Base-by-base conservation (phyloP, 2,329 filamentous ascomycete genomes). In the Trichophyton mentagrophytes region DNA sequence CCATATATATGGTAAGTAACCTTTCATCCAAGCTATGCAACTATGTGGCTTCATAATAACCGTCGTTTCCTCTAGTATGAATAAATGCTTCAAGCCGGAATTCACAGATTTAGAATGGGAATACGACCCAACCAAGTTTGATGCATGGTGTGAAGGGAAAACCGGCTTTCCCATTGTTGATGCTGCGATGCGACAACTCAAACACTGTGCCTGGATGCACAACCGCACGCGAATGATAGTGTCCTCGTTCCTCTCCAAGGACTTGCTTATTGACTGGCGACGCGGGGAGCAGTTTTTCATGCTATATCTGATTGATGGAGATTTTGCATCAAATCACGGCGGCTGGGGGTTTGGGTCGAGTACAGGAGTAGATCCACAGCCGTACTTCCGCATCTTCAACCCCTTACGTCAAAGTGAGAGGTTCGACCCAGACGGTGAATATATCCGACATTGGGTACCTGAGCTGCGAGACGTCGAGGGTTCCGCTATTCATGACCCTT, bases 301-400 rank as follows among this genome's bases (percentile, higher is more conserved):
- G 88, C 84, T 89, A 69, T 78, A 87, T 64, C 77, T 90, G 6
- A 81, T 91, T 61, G 88, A 92, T 67, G 87, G 88, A 15, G 88
- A 91, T 69, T 89, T 91, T 69, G 86, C 87, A 0, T 86, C 82
- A 61, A 92, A 92, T 71, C 90, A 88, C 64, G 83, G 84, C 7
- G 84, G 84, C 0, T 87, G 84, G 84, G 85, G 83, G 0, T 86
- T 85, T 65, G 73, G 79, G 25, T 84, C 86, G 3, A 83, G 80
- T 17, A 85, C 85, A 0, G 87, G 89, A 1, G 88, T 90, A 5
- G 89, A 95, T 71, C 88, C 89, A 1, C 88, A 95, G 72, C 90
- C 90, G 0, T 96, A 95, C 70, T 96, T 96, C 65, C 81, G 90
- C 5, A 88, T 96, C 58, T 96, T 96, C 74, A 96, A 95, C 67